These are phyloP conservation scores for Boletales sp. DNA, from an alignment of 768 basidiomycete species.

Conservation along the genomic window DNA sequence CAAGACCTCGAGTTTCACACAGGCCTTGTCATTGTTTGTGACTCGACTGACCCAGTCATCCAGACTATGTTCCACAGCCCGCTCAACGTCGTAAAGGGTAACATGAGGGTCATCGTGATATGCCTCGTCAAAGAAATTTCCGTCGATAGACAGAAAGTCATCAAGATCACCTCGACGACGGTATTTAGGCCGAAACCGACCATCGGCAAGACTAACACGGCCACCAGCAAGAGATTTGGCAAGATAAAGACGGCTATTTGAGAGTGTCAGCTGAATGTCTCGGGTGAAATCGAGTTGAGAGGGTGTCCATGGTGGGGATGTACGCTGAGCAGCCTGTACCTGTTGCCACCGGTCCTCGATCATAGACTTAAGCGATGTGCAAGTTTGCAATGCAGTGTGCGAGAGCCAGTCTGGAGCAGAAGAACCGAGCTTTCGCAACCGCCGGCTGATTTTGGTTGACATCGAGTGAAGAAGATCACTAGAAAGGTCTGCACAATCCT, in stretches of 20 bases:
- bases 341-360: constrained; percentile 36
- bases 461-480: constrained; percentile 38
- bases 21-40: constrained; percentile 6
- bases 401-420: constrained; percentile 16
- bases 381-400: constrained; percentile 1
- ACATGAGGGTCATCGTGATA: constrained; percentile 12
- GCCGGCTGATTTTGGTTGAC: constrained; percentile 35
- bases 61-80: constrained; percentile 26
- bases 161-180: constrained; percentile 10
- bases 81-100: constrained; percentile 37
- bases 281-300: constrained; percentile 20
- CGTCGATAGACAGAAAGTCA: constrained; percentile 14
- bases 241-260: constrained; percentile 28
- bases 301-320: constrained; percentile 30
- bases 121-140: constrained; percentile 8
- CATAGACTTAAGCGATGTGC: constrained; percentile 6
- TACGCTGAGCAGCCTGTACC: constrained; percentile 26
- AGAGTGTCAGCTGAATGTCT: constrained; percentile 36
- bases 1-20: constrained; percentile 19
- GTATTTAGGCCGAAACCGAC: constrained; percentile 1
- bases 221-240: constrained; percentile 8
- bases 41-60: constrained; percentile 33
- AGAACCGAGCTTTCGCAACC: constrained; percentile 35
- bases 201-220: too few relatives aligned
- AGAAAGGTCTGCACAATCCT: neutral